phyloP scores from a whole-genome alignment of 108 stramenopile species.

The Cylindrotheca closterium region DNA sequence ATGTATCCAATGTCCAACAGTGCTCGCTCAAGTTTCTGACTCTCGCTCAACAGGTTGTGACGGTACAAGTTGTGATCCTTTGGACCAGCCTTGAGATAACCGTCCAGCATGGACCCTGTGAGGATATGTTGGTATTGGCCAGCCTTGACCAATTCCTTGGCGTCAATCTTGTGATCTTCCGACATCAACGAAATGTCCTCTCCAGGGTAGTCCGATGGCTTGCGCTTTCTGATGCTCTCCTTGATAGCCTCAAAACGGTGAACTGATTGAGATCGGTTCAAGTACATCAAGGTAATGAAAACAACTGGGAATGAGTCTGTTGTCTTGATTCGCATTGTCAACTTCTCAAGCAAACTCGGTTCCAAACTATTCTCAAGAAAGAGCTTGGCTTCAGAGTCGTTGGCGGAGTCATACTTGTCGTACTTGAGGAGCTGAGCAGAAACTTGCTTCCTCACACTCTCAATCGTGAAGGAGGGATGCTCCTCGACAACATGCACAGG shows the following conservation, averaged over 20 bases:
- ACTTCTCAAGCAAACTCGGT: neutral
- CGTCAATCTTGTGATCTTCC: neutral
- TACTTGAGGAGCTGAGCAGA: neutral
- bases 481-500: neutral
- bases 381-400: neutral
- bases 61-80: too few relatives aligned
- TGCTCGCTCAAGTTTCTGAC: too few relatives aligned
- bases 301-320: too few relatives aligned
- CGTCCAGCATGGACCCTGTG: constrained; percentile 1
- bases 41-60: too few relatives aligned
- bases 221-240: neutral
- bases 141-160: neutral
- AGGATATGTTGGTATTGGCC: constrained; percentile 3
- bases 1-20: neutral
- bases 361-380: neutral
- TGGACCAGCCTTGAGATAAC: neutral
- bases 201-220: constrained; percentile 6
- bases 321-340: too few relatives aligned
- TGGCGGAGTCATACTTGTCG: constrained; percentile 2
- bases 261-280: neutral
- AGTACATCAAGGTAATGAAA: neutral
- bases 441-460: neutral
- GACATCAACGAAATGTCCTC: constrained; percentile 1
- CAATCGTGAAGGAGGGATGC: neutral
- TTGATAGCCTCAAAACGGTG: constrained; percentile 1